Evolutionary conservation across 306 rosid species (phyloP).

Genomic region (Prunus padus): DNA sequence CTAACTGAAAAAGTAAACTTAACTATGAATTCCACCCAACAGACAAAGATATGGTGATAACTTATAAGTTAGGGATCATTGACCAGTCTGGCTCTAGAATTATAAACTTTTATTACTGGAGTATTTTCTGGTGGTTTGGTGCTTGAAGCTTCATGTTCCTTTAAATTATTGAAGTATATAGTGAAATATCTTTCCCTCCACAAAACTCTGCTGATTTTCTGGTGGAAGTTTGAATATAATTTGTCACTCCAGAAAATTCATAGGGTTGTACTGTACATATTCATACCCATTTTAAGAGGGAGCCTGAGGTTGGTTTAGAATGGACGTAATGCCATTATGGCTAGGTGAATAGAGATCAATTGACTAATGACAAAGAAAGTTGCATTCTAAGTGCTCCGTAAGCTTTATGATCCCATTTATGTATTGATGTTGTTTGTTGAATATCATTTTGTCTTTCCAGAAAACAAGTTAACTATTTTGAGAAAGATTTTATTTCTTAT

Average conservation of each 20-base stretch:
- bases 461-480: conserved; percentile 3
- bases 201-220: neutral
- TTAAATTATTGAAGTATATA: conserved; percentile 1
- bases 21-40: neutral
- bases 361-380: neutral
- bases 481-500: neutral
- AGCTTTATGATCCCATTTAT: neutral
- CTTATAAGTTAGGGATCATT: neutral
- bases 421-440: neutral
- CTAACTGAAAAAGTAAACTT: neutral
- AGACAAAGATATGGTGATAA: neutral
- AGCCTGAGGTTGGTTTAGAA: neutral
- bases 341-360: neutral
- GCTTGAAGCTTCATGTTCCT: neutral
- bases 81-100: neutral
- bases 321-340: neutral
- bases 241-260: neutral
- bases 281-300: neutral
- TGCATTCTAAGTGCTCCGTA: neutral
- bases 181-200: neutral
- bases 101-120: too few relatives aligned
- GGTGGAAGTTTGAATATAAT: neutral
- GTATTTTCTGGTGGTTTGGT: neutral
- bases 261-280: neutral
- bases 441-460: neutral